These are phyloP conservation scores for Blastocystis sp. DNA, from an alignment of 352 stramenopile genomes.

Conservation along the genomic window DNA sequence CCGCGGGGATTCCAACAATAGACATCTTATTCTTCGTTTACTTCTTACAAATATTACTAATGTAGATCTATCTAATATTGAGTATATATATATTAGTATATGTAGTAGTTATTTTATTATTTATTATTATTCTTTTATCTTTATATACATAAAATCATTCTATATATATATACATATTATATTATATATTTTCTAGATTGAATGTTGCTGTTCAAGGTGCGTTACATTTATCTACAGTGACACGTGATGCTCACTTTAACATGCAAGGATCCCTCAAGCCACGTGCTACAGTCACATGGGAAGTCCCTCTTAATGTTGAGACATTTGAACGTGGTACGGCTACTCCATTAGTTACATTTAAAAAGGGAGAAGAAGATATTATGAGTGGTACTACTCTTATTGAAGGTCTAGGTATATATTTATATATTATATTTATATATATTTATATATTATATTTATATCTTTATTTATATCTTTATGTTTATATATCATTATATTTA, in stretches of 20 bases:
- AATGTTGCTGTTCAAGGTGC: constrained; percentile 20
- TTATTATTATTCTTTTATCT: too few relatives aligned
- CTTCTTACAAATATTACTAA: constrained; percentile 28
- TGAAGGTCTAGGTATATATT: too few relatives aligned
- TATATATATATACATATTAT: background rate
- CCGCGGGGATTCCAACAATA: constrained; percentile 16
- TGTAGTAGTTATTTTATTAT: too few relatives aligned
- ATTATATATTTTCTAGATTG: background rate
- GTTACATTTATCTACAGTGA: constrained; percentile 1
- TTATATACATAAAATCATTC: too few relatives aligned
- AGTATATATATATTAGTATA: background rate
- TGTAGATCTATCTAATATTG: constrained; percentile 17
- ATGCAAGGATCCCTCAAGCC: constrained; percentile 21
- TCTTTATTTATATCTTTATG: too few relatives aligned
- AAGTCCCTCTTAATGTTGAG: constrained; percentile 25
- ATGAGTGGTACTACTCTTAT: too few relatives aligned
- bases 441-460: too few relatives aligned
- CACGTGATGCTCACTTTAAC: constrained; percentile 23
- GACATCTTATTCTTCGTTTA: constrained; percentile 33
- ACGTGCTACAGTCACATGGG: constrained; percentile 29
- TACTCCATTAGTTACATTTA: constrained; percentile 27
- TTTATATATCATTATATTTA: too few relatives aligned
- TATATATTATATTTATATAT: too few relatives aligned
- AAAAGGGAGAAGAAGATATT: constrained; percentile 4
- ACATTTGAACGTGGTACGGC: constrained; percentile 35